A percentile compares a stretch with the other conserved stretches of the same genome.
phyloP scores from a whole-genome alignment of 768 basidiomycete genomes.

The Vararia minispora region DNA sequence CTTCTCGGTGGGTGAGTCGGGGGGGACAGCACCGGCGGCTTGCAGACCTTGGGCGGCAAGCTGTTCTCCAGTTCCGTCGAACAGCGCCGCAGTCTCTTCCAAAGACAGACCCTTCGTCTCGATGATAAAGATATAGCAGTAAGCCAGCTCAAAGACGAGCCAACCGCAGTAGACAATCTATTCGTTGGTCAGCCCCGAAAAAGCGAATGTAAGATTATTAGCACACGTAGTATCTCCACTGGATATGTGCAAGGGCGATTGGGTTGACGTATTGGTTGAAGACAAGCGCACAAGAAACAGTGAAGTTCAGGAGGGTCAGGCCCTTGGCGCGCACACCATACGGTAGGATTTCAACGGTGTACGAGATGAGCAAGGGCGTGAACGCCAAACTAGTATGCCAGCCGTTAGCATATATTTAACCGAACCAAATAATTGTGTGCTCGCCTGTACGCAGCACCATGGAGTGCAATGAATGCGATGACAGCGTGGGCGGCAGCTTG shows the following conservation, averaged over 20 bases:
- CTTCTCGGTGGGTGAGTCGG: slow-evolving; percentile 1
- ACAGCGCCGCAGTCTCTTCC: slow-evolving; percentile 21
- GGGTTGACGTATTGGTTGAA: slow-evolving; percentile 30
- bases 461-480: slow-evolving; percentile 28
- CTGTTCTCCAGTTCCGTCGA: slow-evolving; percentile 19
- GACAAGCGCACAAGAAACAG: slow-evolving; percentile 26
- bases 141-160: slow-evolving; percentile 18
- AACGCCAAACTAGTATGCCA: slow-evolving; percentile 20
- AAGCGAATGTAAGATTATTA: not conserved
- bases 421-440: not conserved
- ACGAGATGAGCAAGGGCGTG: slow-evolving; percentile 27
- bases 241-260: slow-evolving; percentile 21
- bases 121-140: slow-evolving; percentile 17
- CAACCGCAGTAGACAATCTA: slow-evolving; percentile 16
- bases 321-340: slow-evolving; percentile 30
- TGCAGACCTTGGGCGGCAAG: not conserved
- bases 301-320: slow-evolving; percentile 27
- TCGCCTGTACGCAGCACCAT: not conserved
- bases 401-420: slow-evolving; percentile 8
- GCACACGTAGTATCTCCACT: slow-evolving; percentile 22
- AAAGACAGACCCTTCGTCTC: slow-evolving; percentile 18
- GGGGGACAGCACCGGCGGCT: not conserved
- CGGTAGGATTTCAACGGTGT: slow-evolving; percentile 34
- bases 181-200: not conserved
- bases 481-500: slow-evolving; percentile 28